Conservation (phyloP, 1,284 basidiomycete genomes). For the Chiua sp. region DNA sequence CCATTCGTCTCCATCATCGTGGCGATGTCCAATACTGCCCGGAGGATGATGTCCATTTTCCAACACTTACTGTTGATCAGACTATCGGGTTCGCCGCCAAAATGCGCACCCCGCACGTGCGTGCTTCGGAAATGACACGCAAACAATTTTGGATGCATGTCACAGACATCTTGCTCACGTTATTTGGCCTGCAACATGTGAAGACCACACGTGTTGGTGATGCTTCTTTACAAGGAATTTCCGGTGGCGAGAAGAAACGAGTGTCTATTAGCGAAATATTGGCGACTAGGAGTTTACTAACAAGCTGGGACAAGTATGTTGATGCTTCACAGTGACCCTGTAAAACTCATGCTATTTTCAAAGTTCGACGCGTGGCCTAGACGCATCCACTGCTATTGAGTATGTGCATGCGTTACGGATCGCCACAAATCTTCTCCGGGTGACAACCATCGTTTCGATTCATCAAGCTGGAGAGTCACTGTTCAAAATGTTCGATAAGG, state of each 20-base stretch:
- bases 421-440: constrained; percentile 58
- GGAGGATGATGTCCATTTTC: constrained; percentile 79
- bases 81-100: constrained; percentile 69
- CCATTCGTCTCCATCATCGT: constrained; percentile 60
- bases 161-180: constrained; percentile 62
- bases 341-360: not conserved
- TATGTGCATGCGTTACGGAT: constrained; percentile 66
- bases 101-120: constrained; percentile 59
- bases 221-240: constrained; percentile 76
- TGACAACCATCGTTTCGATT: constrained; percentile 67
- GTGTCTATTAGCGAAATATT: constrained; percentile 66
- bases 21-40: constrained; percentile 74
- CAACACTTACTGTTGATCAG: constrained; percentile 74
- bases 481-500: constrained; percentile 70
- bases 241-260: constrained; percentile 81
- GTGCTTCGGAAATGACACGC: constrained; percentile 50
- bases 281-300: constrained; percentile 48
- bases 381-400: constrained; percentile 73
- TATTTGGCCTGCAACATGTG: constrained; percentile 76
- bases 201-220: constrained; percentile 72
- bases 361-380: constrained; percentile 73
- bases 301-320: constrained; percentile 59
- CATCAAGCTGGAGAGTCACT: constrained; percentile 70
- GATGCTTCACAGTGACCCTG: not conserved
- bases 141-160: constrained; percentile 51